Evolutionary conservation across 352 stramenopile species (phyloP).

Genomic region (Pythium pyrilobum): DNA sequence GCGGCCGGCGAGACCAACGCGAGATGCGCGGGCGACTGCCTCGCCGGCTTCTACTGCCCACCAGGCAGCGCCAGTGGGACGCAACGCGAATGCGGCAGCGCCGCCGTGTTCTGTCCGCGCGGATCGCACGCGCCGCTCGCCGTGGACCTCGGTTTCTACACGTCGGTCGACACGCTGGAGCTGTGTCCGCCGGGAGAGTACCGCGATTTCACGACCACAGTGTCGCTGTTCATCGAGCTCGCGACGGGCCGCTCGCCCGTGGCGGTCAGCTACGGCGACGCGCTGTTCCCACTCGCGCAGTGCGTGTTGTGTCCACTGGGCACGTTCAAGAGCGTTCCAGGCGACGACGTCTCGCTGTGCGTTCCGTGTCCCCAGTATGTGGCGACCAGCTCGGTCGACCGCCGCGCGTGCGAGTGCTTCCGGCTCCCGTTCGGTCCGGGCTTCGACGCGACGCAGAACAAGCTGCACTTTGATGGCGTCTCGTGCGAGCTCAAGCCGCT

Average conservation of each 20-base stretch:
- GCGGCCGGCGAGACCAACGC: conserved; percentile 31
- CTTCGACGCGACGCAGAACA: conserved; percentile 24
- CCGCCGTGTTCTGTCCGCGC: conserved; percentile 41
- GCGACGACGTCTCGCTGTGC: conserved; percentile 48
- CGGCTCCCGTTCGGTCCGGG: conserved; percentile 35
- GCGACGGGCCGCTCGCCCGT: conserved; percentile 40
- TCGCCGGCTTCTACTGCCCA: conserved; percentile 64
- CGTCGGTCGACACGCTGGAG: conserved; percentile 29
- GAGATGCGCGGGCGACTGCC: conserved; percentile 53
- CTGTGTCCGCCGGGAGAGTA: conserved; percentile 34
- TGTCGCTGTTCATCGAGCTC: conserved; percentile 32
- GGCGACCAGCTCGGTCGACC: conserved; percentile 34
- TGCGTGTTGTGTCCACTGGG: conserved; percentile 59
- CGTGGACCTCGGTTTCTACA: conserved; percentile 38
- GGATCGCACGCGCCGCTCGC: conserved; percentile 18
- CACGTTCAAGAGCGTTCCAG: conserved; percentile 58
- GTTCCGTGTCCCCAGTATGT: conserved; percentile 39
- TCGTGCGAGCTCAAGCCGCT: conserved; percentile 27
- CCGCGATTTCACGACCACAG: conserved; percentile 21
- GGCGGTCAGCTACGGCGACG: conserved; percentile 55
- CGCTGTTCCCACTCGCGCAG: conserved; percentile 38
- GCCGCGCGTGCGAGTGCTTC: conserved; percentile 59
- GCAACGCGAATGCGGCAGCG: conserved; percentile 42
- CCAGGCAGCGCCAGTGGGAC: conserved; percentile 35
- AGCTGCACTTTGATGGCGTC: conserved; percentile 35